Evolutionary conservation across 2,329 filamentous ascomycete species (phyloP).

Genomic region (Rutstroemia sp.): DNA sequence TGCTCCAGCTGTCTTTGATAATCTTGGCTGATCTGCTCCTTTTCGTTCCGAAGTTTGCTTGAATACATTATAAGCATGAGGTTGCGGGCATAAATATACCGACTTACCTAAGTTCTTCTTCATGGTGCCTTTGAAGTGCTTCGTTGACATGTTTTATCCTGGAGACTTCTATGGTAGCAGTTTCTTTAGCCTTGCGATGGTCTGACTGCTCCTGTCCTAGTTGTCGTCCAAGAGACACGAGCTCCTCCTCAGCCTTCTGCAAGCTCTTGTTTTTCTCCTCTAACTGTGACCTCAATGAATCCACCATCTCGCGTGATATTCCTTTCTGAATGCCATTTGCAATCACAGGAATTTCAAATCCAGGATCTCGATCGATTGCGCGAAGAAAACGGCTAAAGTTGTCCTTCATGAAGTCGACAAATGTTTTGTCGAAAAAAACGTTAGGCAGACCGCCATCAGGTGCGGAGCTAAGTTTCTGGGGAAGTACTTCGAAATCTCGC

Average conservation of each 20-base stretch:
- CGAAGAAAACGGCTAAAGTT: slow-evolving; percentile 82
- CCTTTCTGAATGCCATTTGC: slow-evolving; percentile 78
- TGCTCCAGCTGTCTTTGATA: slow-evolving; percentile 39
- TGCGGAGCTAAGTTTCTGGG: slow-evolving; percentile 55
- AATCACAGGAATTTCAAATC: slow-evolving; percentile 74
- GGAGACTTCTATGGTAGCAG: slow-evolving; percentile 43
- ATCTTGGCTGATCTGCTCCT: slow-evolving; percentile 24
- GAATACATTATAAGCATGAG: slow-evolving; percentile 14
- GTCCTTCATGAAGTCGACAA: slow-evolving; percentile 92
- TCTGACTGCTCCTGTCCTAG: slow-evolving; percentile 68
- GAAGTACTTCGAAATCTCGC: slow-evolving; percentile 82
- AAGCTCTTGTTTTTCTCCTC: slow-evolving; percentile 58
- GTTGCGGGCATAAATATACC: neutral
- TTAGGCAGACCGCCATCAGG: slow-evolving; percentile 57
- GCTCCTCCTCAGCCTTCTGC: slow-evolving; percentile 39
- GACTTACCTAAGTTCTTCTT: slow-evolving; percentile 52
- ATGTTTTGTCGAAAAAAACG: slow-evolving; percentile 77
- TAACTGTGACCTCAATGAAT: slow-evolving; percentile 70
- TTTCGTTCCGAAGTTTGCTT: slow-evolving; percentile 30
- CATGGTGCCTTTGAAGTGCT: slow-evolving; percentile 61
- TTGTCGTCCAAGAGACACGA: slow-evolving; percentile 42
- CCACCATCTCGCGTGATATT: slow-evolving; percentile 88
- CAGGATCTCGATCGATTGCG: slow-evolving; percentile 85
- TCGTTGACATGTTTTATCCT: slow-evolving; percentile 51
- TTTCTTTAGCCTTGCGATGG: slow-evolving; percentile 58